These are phyloP conservation scores for Lactarius evosmus DNA, from an alignment of 768 basidiomycete genomes.

Conservation along the genomic window DNA sequence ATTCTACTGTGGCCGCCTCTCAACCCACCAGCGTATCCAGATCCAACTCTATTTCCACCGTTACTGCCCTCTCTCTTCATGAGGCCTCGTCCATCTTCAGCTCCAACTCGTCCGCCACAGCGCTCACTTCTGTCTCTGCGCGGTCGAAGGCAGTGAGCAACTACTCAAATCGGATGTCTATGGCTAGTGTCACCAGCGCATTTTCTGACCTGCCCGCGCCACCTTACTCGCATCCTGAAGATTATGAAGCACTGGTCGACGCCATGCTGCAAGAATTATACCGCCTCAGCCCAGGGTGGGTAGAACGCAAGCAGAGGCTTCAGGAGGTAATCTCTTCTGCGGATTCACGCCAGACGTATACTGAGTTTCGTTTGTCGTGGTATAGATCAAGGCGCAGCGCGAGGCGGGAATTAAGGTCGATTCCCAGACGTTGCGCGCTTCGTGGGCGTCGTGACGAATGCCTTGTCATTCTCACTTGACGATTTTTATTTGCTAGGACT, in stretches of 20 bases:
- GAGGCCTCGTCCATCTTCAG: conserved; percentile 15
- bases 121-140: conserved; percentile 6
- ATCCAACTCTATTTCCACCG: conserved; percentile 11
- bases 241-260: conserved; percentile 24
- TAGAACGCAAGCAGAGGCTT: conserved; percentile 25
- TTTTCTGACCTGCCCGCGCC: conserved; percentile 16
- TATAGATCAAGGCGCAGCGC: conserved; percentile 21
- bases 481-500: conserved; percentile 21
- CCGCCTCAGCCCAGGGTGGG: conserved; percentile 26
- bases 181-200: conserved; percentile 13
- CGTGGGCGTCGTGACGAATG: conserved; percentile 10
- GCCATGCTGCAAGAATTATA: conserved; percentile 28
- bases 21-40: conserved; percentile 9
- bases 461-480: background rate
- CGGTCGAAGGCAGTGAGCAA: conserved; percentile 20
- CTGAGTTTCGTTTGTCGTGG: background rate
- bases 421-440: conserved; percentile 15
- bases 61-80: conserved; percentile 24
- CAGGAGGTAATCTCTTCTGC: conserved; percentile 19
- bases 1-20: conserved; percentile 8
- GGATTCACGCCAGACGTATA: background rate
- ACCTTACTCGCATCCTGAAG: conserved; percentile 19
- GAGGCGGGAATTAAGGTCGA: conserved; percentile 20
- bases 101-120: conserved; percentile 14
- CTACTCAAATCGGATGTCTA: conserved; percentile 16